phyloP scores from a whole-genome alignment of 1,284 basidiomycete species.

The Puccinia polysora region DNA sequence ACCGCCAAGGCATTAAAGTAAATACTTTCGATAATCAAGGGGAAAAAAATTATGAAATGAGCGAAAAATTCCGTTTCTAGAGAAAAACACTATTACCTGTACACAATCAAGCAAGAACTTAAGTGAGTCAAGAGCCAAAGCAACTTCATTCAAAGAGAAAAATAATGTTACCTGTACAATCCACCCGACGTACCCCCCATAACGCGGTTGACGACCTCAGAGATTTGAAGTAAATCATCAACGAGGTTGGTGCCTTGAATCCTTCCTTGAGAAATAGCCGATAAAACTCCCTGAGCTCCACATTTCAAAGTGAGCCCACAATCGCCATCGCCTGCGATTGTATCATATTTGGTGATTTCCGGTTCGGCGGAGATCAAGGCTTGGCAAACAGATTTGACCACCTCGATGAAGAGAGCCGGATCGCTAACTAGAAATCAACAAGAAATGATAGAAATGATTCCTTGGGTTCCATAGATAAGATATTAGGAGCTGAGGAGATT shows the following conservation, averaged over 20 bases:
- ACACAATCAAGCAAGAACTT: no score
- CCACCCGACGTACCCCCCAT: conserved; percentile 94
- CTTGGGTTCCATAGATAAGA: neutral
- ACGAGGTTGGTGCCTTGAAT: conserved; percentile 65
- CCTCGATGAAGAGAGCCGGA: conserved; percentile 58
- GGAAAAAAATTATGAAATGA: neutral
- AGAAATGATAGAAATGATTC: neutral
- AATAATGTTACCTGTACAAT: conserved; percentile 68
- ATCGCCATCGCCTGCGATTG: conserved; percentile 65
- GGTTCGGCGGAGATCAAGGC: conserved; percentile 72
- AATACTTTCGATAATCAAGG: conserved; percentile 59
- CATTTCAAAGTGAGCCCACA: conserved; percentile 80
- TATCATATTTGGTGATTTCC: conserved; percentile 83
- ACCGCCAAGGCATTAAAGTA: conserved; percentile 80
- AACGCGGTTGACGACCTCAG: conserved; percentile 63
- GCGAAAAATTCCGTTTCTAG: no score
- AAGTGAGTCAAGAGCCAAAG: no score
- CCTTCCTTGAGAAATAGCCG: conserved; percentile 52
- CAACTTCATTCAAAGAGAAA: neutral
- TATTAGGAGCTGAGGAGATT: neutral
- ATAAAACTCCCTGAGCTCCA: conserved; percentile 58
- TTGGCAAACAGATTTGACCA: conserved; percentile 64
- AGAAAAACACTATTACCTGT: no score
- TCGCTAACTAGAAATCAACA: conserved; percentile 45
- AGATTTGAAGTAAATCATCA: conserved; percentile 64